Evolutionary conservation across 208 protist genomes (phyloP).

Genomic region (Trypanosoma theileri): DNA sequence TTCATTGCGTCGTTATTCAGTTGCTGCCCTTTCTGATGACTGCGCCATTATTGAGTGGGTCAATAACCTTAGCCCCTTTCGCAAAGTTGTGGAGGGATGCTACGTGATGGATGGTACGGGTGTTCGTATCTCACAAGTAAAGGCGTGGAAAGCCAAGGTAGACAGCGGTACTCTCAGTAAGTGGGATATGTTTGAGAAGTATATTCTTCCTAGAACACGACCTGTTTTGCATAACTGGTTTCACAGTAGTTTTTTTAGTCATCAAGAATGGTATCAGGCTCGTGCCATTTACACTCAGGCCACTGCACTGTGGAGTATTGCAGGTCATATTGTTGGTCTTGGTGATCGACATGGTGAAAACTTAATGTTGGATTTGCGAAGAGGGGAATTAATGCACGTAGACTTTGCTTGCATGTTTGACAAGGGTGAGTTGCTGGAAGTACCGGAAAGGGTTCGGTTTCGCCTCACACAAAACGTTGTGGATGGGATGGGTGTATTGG

Average conservation of each 20-base stretch:
- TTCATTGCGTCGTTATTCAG: slow-evolving; percentile 81
- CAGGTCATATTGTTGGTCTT: slow-evolving; percentile 94
- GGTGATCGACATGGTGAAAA: slow-evolving; percentile 96
- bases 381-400: slow-evolving; percentile 92
- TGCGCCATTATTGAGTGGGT: slow-evolving; percentile 97
- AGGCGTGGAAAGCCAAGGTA: slow-evolving; percentile 66
- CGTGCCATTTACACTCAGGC: slow-evolving; percentile 88
- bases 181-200: slow-evolving; percentile 66
- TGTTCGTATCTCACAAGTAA: slow-evolving; percentile 59
- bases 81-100: slow-evolving; percentile 71
- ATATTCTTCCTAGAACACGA: slow-evolving; percentile 75
- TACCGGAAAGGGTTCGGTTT: slow-evolving; percentile 96
- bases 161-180: slow-evolving; percentile 61
- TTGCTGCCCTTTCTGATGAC: slow-evolving; percentile 89
- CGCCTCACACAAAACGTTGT: slow-evolving; percentile 96
- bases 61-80: slow-evolving; percentile 79
- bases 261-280: slow-evolving; percentile 90
- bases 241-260: slow-evolving; percentile 75
- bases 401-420: slow-evolving; percentile 98
- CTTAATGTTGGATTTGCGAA: slow-evolving; percentile 89
- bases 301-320: slow-evolving; percentile 94
- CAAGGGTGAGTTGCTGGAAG: slow-evolving; percentile 91
- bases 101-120: slow-evolving; percentile 75
- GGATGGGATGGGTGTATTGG: slow-evolving; percentile 94
- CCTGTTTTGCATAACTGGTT: slow-evolving; percentile 96